Evolutionary conservation across 192 early-diverging fungal species (phyloP).

Genomic region (Phycomyces blakesleeanus): DNA sequence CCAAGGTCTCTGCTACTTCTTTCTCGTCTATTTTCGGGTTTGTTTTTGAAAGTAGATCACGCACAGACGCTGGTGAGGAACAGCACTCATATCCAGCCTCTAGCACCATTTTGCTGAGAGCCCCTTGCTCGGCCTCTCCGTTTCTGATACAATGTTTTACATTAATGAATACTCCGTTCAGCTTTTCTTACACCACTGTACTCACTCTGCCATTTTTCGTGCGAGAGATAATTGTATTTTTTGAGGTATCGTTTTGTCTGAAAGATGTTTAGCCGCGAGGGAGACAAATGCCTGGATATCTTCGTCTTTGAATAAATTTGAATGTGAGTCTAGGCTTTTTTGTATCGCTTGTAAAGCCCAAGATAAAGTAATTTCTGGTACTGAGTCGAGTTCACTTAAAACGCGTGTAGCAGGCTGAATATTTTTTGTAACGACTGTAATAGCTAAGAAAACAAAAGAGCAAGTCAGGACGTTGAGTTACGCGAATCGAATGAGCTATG

Average conservation of each 20-base stretch:
- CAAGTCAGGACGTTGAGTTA: not conserved
- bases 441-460: not conserved
- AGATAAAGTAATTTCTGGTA: not conserved
- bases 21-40: constrained; percentile 39
- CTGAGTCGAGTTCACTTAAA: not conserved
- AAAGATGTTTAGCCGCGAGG: not conserved
- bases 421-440: not conserved
- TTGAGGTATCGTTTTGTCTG: not conserved
- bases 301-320: not conserved
- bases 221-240: not conserved
- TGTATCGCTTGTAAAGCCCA: not conserved
- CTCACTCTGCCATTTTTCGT: not conserved
- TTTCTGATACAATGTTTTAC: not conserved
- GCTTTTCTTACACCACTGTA: not conserved
- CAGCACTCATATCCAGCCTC: constrained; percentile 53
- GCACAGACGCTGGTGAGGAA: constrained; percentile 34
- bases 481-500: not conserved
- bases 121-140: constrained; percentile 4
- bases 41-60: constrained; percentile 40
- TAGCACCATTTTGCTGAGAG: constrained; percentile 42
- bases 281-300: not conserved
- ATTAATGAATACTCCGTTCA: not conserved
- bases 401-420: not conserved
- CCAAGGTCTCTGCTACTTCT: constrained; percentile 57
- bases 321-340: not conserved